Base-by-base conservation (phyloP, 1,139 yeast species). In the Pichiaceae sp. region DNA sequence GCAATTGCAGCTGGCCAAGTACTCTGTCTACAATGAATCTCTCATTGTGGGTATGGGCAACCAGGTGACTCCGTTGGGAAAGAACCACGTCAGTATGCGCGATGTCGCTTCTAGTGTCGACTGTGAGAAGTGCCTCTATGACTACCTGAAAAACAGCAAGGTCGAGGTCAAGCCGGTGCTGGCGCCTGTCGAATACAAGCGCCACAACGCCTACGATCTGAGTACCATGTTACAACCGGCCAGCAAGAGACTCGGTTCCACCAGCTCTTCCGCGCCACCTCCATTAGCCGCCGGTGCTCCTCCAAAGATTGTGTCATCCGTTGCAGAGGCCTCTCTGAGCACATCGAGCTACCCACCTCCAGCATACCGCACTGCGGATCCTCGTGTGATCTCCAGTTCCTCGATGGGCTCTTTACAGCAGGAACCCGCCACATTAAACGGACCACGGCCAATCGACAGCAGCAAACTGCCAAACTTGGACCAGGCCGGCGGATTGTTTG, bases 11-110 rank as follows among this genome's bases (percentile, higher is more conserved):
- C 65, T 91, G 41, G 93, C 84, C 51, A 86, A 87, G 56, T 89
- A 82, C 54, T 80, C 96, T 5, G 83, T 91, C 29, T 82, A 87
- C 70, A 75, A 78, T 40, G 97, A 91, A 57, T 84, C 84, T 29
- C 68, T 84, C 43, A 71, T 85, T 23, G 72, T 91, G 64, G 87
- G 89, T 51, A 72, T 85, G 17, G 97, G 96, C 21, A 83, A 87
- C 29, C 76, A 84, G 42, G 70, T 89, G 7, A 66, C 82, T 36
- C 97, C 97, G 2, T 64, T 87, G 39, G 69, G 64, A 31, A 57
- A 69, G 2, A 60, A 62, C 27, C 72, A 75, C 43, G 65, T 68
- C 20, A 78, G 95, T 3, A 79, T 89, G 83, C 82, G 79, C 53
- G 63, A 72, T 14, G 66, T 83, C 49, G 94, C 95, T 0, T 65